Evolutionary conservation across 805 yeast genomes (phyloP), one percentile per base, ranked within the genome.

Genomic region (Yarrowia divulgata): DNA sequence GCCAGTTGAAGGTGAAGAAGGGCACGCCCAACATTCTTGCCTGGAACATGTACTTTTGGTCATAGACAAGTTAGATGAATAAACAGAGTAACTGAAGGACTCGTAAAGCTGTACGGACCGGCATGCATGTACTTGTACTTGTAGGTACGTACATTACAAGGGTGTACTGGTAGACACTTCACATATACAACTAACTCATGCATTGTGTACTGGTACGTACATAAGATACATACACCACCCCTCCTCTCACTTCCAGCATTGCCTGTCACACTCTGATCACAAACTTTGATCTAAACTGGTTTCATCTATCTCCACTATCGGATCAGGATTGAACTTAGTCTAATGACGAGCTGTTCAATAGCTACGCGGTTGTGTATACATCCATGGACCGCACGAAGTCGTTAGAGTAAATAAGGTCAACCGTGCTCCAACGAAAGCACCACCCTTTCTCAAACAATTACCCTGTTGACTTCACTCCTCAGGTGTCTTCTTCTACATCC

Each of bases 221-320:
- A n/a, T n/a, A n/a, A n/a, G 29, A 23, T 23, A 23, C 29, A 23
- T 2, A 23, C 29, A 23, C 4, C 2, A 23, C 4, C 4, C 29
- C 29, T 23, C 4, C 4, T 23, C 29, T 23, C 29, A 2, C 29
- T 23, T 23, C 29, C 29, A 23, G 29, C 29, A 23, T 23, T 23
- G 29, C 29, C 29, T 23, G 29, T 23, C 29, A 23, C 29, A 23
- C 29, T 23, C 4, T 23, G 29, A 23, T 18, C 23, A 18, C 8
- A 39, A 54, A 54, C 60, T 39, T 54, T 54, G 60, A 54, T 54
- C 60, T 54, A 54, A 39, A 39, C 60, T 37, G 60, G 19, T 54
- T 54, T 54, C 60, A 23, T 35, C 29, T 35, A 18, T 32, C 54
- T 49, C 35, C 54, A 49, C 54, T 49, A 48, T 48, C 52, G 29